These are phyloP conservation scores for Dispira parvispora DNA, from an alignment of 192 early-diverging fungal species.

Conservation along the genomic window DNA sequence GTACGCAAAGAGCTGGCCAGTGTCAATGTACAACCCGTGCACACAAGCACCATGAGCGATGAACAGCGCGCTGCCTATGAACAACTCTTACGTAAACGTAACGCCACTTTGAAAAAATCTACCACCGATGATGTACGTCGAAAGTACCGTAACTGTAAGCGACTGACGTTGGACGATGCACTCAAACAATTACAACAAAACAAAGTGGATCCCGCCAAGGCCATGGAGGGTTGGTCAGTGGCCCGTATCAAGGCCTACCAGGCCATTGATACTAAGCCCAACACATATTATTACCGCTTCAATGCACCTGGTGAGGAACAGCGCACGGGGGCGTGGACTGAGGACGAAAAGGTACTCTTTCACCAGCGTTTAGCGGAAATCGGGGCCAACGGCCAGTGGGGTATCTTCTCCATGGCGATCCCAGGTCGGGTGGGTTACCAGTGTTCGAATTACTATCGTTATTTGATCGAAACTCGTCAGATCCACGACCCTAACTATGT, in stretches of 20 bases:
- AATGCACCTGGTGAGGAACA: slow-evolving; percentile 94
- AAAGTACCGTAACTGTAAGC: slow-evolving; percentile 56
- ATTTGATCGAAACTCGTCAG: slow-evolving; percentile 73
- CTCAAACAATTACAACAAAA: slow-evolving; percentile 71
- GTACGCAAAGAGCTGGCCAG: slow-evolving; percentile 54
- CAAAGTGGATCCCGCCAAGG: slow-evolving; percentile 58
- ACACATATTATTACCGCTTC: slow-evolving; percentile 96
- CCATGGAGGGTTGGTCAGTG: slow-evolving; percentile 92
- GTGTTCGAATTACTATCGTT: slow-evolving; percentile 94
- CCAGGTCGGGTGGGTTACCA: slow-evolving; percentile 95
- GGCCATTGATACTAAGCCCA: slow-evolving; percentile 86
- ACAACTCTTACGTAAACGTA: slow-evolving; percentile 69
- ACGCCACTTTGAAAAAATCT: slow-evolving; percentile 59
- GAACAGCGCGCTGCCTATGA: slow-evolving; percentile 79
- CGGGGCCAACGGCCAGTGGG: slow-evolving; percentile 94
- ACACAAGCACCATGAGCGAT: slow-evolving; percentile 44
- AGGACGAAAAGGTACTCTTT: slow-evolving; percentile 74
- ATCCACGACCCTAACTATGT: slow-evolving; percentile 86
- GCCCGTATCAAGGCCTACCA: slow-evolving; percentile 87
- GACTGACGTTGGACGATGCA: slow-evolving; percentile 75
- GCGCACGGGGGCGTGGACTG: slow-evolving; percentile 77
- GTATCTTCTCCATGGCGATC: slow-evolving; percentile 88
- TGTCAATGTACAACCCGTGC: slow-evolving; percentile 20
- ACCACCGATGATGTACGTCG: slow-evolving; percentile 54
- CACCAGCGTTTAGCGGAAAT: slow-evolving; percentile 67